Base-by-base conservation (phyloP, 2,329 filamentous ascomycete species). In the Epichloe brachyelytri region DNA sequence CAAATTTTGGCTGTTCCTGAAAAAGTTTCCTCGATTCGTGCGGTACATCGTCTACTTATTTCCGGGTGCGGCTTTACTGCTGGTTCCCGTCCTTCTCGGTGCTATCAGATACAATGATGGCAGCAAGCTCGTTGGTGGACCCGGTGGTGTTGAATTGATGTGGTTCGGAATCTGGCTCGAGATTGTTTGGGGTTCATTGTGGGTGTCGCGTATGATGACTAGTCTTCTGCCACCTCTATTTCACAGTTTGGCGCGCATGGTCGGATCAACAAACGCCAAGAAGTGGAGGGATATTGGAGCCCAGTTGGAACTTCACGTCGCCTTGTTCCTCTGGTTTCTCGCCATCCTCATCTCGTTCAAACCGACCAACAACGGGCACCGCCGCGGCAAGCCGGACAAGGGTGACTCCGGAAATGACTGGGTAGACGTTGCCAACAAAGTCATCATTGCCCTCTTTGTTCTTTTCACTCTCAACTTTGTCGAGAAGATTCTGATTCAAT, bases 91-190 rank as follows among this genome's bases (percentile, higher is more conserved):
- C 8, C 60, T 77, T 6, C 61, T 74, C 39, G 73, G 71, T 22
- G 60, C 62, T 14, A 66, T 68, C 33, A 69, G 62, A n/a, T 64
- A 69, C 26, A 58, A 67, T n/a, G 52, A 66, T 2, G 56, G 64
- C 4, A 61, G 63, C n/a, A 62, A 67, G 12, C 63, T 84, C 2
- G 80, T 78, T 12, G 77, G 76, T 6, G 76, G 76, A 2, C 77
- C 85, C 3, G 88, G 88, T 1, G 88, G 85, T 19, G 88, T 95
- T 0, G 63, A 80, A 55, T 71, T 96, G 43, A 71, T 88, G 53
- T 97, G 91, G 91, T 96, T 97, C 62, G 86, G 86, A 33, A 88
- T 96, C 55, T 97, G 91, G 91, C 76, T 96, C 17, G 87, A 95
- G 66, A 88, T 95, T 41, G 77, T 96, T 26, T 97, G 91, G 91